Evolutionary conservation across 169 alveolate genomes (phyloP), one percentile per base, ranked within the genome.

Genomic region (Plasmodium sp.): DNA sequence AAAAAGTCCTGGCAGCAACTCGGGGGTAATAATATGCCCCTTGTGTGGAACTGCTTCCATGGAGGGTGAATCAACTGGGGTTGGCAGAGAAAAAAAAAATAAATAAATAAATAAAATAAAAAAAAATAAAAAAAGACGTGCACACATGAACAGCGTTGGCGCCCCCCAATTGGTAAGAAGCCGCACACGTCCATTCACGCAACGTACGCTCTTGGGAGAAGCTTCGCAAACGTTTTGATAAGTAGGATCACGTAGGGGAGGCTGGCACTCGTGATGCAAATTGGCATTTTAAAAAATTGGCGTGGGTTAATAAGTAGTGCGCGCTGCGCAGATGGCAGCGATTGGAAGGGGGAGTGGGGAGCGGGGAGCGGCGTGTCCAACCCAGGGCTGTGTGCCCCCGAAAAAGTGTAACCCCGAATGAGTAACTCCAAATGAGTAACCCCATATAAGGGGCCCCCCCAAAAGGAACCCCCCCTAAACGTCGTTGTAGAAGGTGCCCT

Each of bases 401-500:
- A 22, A 22, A 22, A 22, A 22, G 27, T 0, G 27, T 22, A 22
- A 22, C 27, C 27, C 27, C 27, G 27, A 22, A 22, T 22, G n/a
- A n/a, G n/a, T n/a, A n/a, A n/a, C n/a, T n/a, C n/a, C n/a, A n/a
- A n/a, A n/a, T n/a, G n/a, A n/a, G n/a, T n/a, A n/a, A n/a, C n/a
- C n/a, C n/a, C n/a, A n/a, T n/a, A n/a, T n/a, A n/a, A 22, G 27
- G 27, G 27, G 27, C 27, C 27, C 27, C 27, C 27, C 27, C 0
- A 22, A 22, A 22, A 0, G 27, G 73, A 0, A 0, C 27, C 22
- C 3, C 36, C n/a, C 5, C n/a, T 67, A 67, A 0, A 31, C 77
- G 5, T 39, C 41, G 75, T 84, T 86, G 51, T 90, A 90, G 54
- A 90, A 90, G n/a, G 14, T 43, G 5, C 45, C 72, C 82, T 90